Base-by-base conservation (phyloP, 495 filamentous ascomycete species). In the Xylaria palmicola region DNA sequence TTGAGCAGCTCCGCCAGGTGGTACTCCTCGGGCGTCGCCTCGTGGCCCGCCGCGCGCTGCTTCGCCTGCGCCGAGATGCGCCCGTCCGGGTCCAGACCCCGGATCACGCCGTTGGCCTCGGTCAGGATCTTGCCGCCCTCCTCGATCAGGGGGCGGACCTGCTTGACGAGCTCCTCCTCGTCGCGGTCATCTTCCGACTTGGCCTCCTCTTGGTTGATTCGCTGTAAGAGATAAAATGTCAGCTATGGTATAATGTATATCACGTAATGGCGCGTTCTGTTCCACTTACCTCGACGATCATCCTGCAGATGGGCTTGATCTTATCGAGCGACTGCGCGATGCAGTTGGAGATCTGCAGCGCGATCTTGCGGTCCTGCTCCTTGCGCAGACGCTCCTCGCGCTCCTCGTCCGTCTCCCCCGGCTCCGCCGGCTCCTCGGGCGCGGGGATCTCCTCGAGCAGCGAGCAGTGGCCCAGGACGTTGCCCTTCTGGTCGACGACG, bases 161-260 rank as follows among this genome's bases (percentile, higher is more conserved):
- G 80, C 67, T 90, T 80, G 67, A 97, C 93, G 13, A 97, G 83
- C 62, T 88, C 81, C 65, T 97, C 91, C 68, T 97, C 93, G 72
- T 97, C 92, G 19, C 95, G 85, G 65, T 97, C 91, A 8, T 96
- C 91, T 72, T 90, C 88, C n/a, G 90, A 87, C 7, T 88, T 92
- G 59, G 85, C 83, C 62, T 96, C 90, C 37, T 92, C 93, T 56
- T 80, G 79, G 54, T 94, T 90, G 65, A 97, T 85, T 69, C 84
- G 81, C 88, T 94, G 44, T 39, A 43, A 9, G 4, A 48, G 24
- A 50, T 13, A 6, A 24, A 5, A 32, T 44, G 7, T 29, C n/a
- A 40, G 26, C 41, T 34, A 27, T 10, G n/a, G 20, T 47, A 7
- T 12, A 20, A 27, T 27, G 6, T 20, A 56, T 41, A 43, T n/a